phyloP scores from a whole-genome alignment of 2,329 filamentous ascomycete species.

The Pochonia chlamydosporia region DNA sequence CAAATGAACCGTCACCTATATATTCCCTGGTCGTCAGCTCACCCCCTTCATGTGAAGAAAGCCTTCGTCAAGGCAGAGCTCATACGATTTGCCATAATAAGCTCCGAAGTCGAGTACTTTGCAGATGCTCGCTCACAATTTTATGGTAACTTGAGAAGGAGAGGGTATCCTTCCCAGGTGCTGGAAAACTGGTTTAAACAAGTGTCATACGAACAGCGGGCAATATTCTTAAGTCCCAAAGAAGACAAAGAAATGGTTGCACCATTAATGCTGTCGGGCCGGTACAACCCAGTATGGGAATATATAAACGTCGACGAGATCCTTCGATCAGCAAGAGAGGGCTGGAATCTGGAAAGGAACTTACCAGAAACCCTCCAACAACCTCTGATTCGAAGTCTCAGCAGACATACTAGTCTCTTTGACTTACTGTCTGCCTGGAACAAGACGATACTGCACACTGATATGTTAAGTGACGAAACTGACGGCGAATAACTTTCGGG shows the following conservation, averaged over 20 bases:
- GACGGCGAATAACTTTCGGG: no score
- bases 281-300: not conserved
- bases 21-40: not conserved
- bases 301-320: not conserved
- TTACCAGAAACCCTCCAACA: not conserved
- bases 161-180: not conserved
- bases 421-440: not conserved
- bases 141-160: not conserved
- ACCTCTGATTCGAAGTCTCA: not conserved
- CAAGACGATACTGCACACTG: not conserved
- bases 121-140: not conserved
- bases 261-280: not conserved
- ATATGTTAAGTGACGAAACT: no score
- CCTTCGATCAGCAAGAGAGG: not conserved
- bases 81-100: not conserved
- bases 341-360: not conserved
- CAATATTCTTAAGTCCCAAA: not conserved
- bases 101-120: not conserved
- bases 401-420: not conserved
- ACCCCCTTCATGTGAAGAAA: not conserved
- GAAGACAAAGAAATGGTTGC: not conserved
- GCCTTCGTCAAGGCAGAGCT: not conserved
- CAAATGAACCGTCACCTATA: not conserved
- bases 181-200: not conserved
- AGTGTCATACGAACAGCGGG: not conserved